Evolutionary conservation across 208 protist genomes (phyloP).

Genomic region (Leishmania gerbilli): DNA sequence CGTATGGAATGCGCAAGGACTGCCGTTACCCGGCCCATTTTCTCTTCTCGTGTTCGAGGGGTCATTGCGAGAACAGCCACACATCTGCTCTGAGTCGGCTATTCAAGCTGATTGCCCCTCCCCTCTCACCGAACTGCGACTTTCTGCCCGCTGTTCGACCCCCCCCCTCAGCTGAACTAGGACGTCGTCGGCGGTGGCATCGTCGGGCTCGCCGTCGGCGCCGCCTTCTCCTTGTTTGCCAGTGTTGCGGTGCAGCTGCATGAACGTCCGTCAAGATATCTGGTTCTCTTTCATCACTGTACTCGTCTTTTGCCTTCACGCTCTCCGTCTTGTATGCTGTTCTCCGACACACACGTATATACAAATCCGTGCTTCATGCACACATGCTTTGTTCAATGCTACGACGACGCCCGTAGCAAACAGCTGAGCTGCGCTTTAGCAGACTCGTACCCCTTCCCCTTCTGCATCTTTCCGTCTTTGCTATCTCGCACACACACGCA

Average conservation of each 20-base stretch:
- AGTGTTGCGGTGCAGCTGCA: slow-evolving; percentile 7
- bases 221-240: slow-evolving; percentile 37
- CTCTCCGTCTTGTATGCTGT: background rate
- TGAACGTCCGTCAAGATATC: background rate
- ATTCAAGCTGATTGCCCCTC: background rate
- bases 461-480: background rate
- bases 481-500: background rate
- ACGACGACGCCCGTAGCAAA: background rate
- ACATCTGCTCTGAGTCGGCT: background rate
- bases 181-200: slow-evolving; percentile 36
- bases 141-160: background rate
- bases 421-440: background rate
- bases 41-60: background rate
- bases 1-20: background rate
- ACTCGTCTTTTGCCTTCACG: background rate
- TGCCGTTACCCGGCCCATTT: background rate
- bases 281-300: background rate
- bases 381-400: background rate
- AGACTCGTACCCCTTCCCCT: background rate
- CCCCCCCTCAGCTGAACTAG: slow-evolving; percentile 34
- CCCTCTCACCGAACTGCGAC: background rate
- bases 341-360: background rate
- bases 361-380: background rate
- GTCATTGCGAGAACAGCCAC: background rate
- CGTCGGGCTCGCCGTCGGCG: slow-evolving; percentile 46